Evolutionary conservation across 2,329 filamentous ascomycete species (phyloP), one percentile per base, ranked within the genome.

Genomic region (Aspergillus bombycis): DNA sequence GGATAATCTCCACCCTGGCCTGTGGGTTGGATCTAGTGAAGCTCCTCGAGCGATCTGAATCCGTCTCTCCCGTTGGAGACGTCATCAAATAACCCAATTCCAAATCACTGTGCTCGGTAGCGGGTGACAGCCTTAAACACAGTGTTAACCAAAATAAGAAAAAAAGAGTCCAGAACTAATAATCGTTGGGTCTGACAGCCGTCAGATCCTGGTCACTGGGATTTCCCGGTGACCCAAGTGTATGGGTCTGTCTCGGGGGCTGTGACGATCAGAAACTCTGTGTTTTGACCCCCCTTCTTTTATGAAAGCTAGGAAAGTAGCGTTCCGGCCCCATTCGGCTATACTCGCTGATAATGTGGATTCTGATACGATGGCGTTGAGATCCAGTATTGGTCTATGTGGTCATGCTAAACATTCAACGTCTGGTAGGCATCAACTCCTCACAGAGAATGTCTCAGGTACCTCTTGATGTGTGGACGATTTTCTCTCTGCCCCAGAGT

Each of bases 371-470:
- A 55, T 38, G 32, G 52, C 21, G n/a, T 38, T 32, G 5, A 36
- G 12, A 38, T 38, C 32, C 19, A 38, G 32, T 55, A 38, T 38
- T 32, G 9, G 19, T 26, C 32, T 9, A 28, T 41, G 48, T 52
- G 26, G 32, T 50, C 45, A 21, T 10, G 19, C 30, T 53, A 45
- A 41, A 36, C 38, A 43, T 45, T 45, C n/a, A 53, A 57, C 38
- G 26, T 23, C 23, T 38, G 38, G 41, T 26, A 53, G 52, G 23
- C 45, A 38, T 56, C 11, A 26, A 54, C 70, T 72, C 70, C 68
- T 76, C 68, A 67, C 68, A 68, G 61, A 46, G 58, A 41, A 45
- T 69, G 63, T 71, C 62, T 63, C 62, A 66, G 34, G 63, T 63
- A 64, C 60, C 61, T 67, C 45, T 57, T 55, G 56, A 48, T 28